These are phyloP conservation scores for Crucihimalaya himalaica DNA, from an alignment of 345 rosid species.

Conservation along the genomic window DNA sequence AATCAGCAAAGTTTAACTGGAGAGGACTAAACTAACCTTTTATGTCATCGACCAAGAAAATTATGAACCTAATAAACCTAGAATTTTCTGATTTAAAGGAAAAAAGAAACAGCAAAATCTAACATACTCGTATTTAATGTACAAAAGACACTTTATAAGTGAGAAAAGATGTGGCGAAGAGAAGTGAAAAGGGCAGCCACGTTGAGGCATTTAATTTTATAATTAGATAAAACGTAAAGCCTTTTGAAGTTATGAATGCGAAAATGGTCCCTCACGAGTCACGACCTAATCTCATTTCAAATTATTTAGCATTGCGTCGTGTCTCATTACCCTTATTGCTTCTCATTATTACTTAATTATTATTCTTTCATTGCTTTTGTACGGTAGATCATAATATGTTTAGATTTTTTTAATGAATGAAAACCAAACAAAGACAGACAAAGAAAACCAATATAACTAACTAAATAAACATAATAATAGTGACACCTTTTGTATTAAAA, in stretches of 20 bases:
- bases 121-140: not conserved
- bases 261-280: constrained; percentile 40
- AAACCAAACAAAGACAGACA: not conserved
- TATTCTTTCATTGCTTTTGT: constrained; percentile 21
- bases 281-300: constrained; percentile 27
- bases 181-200: constrained; percentile 39
- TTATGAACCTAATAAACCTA: not conserved
- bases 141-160: constrained; percentile 5
- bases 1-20: too few relatives aligned
- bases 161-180: constrained; percentile 8
- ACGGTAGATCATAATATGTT: constrained; percentile 11
- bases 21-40: not conserved
- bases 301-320: constrained; percentile 19
- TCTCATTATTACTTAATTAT: constrained; percentile 16
- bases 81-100: not conserved
- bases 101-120: not conserved
- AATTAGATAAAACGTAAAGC: constrained; percentile 5
- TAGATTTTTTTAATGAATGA: not conserved
- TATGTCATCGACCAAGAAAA: not conserved
- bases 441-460: not conserved
- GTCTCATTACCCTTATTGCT: constrained; percentile 20
- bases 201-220: constrained; percentile 22
- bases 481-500: too few relatives aligned
- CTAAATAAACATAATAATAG: not conserved
- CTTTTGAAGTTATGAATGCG: constrained; percentile 38